Base-by-base conservation (phyloP, 2,329 filamentous ascomycete genomes). In the Alternaria incomplexa region DNA sequence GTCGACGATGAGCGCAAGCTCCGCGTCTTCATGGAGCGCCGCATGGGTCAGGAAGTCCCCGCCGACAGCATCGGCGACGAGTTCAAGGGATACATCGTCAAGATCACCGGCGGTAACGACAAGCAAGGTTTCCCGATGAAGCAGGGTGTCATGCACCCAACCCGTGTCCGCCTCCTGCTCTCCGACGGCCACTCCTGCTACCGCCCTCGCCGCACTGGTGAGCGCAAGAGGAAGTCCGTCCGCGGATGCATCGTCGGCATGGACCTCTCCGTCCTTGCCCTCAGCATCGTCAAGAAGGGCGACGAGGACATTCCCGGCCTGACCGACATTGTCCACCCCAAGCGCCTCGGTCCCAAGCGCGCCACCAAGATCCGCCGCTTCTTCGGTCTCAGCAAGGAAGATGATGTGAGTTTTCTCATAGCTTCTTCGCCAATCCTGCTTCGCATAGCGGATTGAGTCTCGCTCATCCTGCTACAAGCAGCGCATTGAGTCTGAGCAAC, bases 51-150 rank as follows among this genome's bases (percentile, higher is more conserved):
- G 80, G 93, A 97, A 87, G 92, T 99, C 79, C 86, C 92, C 78
- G 96, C 91, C 81, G 96, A 99, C 87, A 91, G 90, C 82, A 89
- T 99, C 81, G 96, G 96, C 81, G 94, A 98, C 83, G 96, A 99
- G 87, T 99, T 97, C 92, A 97, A 97, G 90, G 96, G 96, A 85
- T 99, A 99, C 89, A 91, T 99, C 88, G 93, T 99, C 91, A 91
- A 90, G 84, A 98, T 99, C 88, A 99, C 96, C 80, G 96, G 96
- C 82, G 96, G 96, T 83, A 99, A 99, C 92, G 96, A 99, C 92
- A 99, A 99, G 93, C 96, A 99, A 89, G 96, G 96, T 88, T 99
- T 99, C 90, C 96, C 96, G 79, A 99, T 99, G 96, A 99, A 99
- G 93, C 96, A 99, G 91, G 96, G 96, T 89, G 92, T 97, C 84